phyloP scores from a whole-genome alignment of 176 grass and related monocot genomes.

The Areca catechu region DNA sequence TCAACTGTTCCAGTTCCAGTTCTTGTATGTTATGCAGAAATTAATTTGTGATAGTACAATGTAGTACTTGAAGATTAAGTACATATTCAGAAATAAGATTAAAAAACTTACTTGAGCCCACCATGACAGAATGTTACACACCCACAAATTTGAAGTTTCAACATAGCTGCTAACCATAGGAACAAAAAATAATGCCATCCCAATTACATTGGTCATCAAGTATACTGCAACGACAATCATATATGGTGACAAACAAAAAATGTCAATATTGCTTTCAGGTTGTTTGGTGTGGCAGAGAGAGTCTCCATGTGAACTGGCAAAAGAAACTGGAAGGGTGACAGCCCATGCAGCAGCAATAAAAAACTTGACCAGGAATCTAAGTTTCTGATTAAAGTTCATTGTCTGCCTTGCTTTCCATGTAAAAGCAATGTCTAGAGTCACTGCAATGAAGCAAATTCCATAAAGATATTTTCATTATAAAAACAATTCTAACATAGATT shows the following conservation, averaged over 20 bases:
- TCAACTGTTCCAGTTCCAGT: too few species aligned
- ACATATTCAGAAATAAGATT: background rate
- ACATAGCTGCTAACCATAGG: constrained; percentile 72
- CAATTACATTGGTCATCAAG: constrained; percentile 66
- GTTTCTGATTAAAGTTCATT: constrained; percentile 50
- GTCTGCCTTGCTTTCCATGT: constrained; percentile 66
- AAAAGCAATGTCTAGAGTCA: constrained; percentile 71
- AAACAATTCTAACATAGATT: background rate
- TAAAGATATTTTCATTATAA: background rate
- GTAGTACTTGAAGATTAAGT: too few species aligned
- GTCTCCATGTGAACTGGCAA: constrained; percentile 59
- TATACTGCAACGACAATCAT: constrained; percentile 76
- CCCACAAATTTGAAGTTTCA: constrained; percentile 63
- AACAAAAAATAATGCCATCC: constrained; percentile 88
- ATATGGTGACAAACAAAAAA: constrained; percentile 76
- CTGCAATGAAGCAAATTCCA: constrained; percentile 35
- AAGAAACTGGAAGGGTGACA: constrained; percentile 63
- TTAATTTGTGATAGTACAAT: too few species aligned
- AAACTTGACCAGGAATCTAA: constrained; percentile 77
- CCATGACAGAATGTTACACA: constrained; percentile 81
- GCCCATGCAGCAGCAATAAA: constrained; percentile 58
- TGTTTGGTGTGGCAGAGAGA: constrained; percentile 57
- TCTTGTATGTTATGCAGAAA: too few species aligned
- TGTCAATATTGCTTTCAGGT: constrained; percentile 39
- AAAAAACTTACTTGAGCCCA: constrained; percentile 63